Evolutionary conservation across 2,329 filamentous ascomycete genomes (phyloP), one percentile per base, ranked within the genome.

Genomic region (Exophiala alcalophila): DNA sequence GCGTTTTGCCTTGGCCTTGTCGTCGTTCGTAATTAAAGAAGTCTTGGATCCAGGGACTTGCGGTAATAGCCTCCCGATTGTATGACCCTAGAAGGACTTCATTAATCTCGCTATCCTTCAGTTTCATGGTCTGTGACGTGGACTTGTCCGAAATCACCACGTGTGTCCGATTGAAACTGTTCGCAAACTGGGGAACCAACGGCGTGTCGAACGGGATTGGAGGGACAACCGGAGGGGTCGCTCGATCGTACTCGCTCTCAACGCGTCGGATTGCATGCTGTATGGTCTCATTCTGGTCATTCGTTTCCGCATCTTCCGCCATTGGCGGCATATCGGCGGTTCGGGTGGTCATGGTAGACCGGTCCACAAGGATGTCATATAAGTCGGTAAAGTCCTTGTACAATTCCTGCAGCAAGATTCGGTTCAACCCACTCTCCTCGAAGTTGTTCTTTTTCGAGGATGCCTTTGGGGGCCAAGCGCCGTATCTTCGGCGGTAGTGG

Each of bases 181-280:
- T 71, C 21, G 75, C 72, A 56, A 94, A 75, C 1, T 75, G 77
- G 1, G 91, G 91, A 16, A 94, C 66, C 52, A 82, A 77, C 2
- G 92, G 91, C 4, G 87, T 72, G 60, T 97, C 91, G 59, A 91
- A 97, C 0, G 92, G 91, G 41, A 97, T 81, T 0, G 91, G 88
- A 0, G 92, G 92, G 46, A 91, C 78, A 0, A 97, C 89, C 0
- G 92, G 92, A 1, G 91, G 88, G 10, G 83, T 86, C 6, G 86
- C 91, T 47, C 84, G 80, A 61, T 98, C 92, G 59, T 89, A 96
- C 65, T 97, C 91, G 54, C 78, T 82, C 51, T 96, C 73, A 9
- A 96, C 77, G 50, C 81, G 83, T 40, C 91, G 81, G 31, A 97
- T 70, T 2, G 86, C 87, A 26, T 81, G 76, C 18, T 80, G 72